phyloP scores from a whole-genome alignment of 345 rosid genomes.

The Noccaea bulbosa region DNA sequence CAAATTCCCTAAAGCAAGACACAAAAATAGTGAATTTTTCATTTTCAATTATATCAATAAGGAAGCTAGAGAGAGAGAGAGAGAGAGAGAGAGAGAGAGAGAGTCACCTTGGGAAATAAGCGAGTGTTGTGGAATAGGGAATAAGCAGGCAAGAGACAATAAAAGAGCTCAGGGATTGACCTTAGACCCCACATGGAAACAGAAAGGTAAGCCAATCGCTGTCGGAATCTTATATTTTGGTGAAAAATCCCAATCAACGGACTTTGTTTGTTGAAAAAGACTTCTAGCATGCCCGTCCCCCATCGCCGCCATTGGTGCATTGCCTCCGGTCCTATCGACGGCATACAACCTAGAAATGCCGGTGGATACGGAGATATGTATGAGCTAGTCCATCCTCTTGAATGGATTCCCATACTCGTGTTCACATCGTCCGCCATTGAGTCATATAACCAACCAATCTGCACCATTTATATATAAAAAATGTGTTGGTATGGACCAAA shows the following conservation, averaged over 20 bases:
- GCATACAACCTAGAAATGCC: constrained; percentile 65
- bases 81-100: constrained; percentile 10
- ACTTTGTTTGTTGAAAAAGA: constrained; percentile 46
- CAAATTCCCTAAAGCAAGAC: constrained; percentile 26
- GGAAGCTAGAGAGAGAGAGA: not conserved
- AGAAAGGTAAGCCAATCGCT: constrained; percentile 51
- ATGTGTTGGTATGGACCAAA: too few species aligned
- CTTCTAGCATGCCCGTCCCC: constrained; percentile 64
- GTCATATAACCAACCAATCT: constrained; percentile 75
- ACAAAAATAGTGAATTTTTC: not conserved
- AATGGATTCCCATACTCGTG: constrained; percentile 59
- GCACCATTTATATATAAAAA: not conserved
- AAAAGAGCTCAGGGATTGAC: constrained; percentile 66
- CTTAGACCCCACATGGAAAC: constrained; percentile 42
- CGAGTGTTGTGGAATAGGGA: constrained; percentile 56
- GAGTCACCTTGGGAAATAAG: constrained; percentile 67
- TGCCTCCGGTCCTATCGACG: constrained; percentile 43
- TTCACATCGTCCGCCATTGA: constrained; percentile 62
- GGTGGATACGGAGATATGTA: constrained; percentile 46
- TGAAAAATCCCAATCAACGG: constrained; percentile 47
- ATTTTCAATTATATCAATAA: too few species aligned
- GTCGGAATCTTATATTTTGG: constrained; percentile 53
- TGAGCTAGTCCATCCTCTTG: constrained; percentile 58
- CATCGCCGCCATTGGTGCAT: constrained; percentile 68
- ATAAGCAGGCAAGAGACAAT: constrained; percentile 62